Percentiles rank a stretch among this genome's conserved stretches.
Evolutionary conservation across 345 rosid species (phyloP).

Genomic region (Aquilaria yunnanensis): DNA sequence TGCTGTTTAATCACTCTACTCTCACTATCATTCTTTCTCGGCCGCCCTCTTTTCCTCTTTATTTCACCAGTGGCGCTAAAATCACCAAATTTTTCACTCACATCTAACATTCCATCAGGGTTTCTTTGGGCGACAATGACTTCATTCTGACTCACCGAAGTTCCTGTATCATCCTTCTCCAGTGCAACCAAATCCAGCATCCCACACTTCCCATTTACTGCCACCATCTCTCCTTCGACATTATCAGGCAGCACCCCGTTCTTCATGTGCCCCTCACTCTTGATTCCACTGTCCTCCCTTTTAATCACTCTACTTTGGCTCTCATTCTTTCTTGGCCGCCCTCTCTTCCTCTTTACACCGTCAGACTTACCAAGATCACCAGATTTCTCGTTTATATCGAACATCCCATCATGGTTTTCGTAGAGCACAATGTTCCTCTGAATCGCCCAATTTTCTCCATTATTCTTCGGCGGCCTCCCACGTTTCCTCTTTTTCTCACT

Average conservation of each 20-base stretch:
- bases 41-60: conserved; percentile 22
- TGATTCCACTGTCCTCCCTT: background rate
- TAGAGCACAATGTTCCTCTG: background rate
- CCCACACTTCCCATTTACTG: conserved; percentile 12
- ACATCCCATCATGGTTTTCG: conserved; percentile 5
- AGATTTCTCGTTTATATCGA: background rate
- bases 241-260: background rate
- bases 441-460: conserved; percentile 17
- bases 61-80: conserved; percentile 5
- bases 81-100: background rate
- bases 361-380: conserved; percentile 6
- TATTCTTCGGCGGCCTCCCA: conserved; percentile 54
- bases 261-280: conserved; percentile 15
- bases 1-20: conserved; percentile 1
- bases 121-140: too few species aligned
- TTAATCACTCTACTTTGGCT: background rate
- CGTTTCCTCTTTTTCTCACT: conserved; percentile 43
- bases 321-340: conserved; percentile 21
- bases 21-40: conserved; percentile 12
- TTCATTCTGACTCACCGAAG: too few species aligned
- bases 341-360: conserved; percentile 16
- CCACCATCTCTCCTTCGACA: conserved; percentile 8
- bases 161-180: too few species aligned
- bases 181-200: conserved; percentile 20
- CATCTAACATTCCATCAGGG: too few species aligned